Percentiles rank a stretch among this genome's conserved stretches.
Evolutionary conservation across 129 eudicot genomes (phyloP).

Genomic region (Centaurea solstitialis): DNA sequence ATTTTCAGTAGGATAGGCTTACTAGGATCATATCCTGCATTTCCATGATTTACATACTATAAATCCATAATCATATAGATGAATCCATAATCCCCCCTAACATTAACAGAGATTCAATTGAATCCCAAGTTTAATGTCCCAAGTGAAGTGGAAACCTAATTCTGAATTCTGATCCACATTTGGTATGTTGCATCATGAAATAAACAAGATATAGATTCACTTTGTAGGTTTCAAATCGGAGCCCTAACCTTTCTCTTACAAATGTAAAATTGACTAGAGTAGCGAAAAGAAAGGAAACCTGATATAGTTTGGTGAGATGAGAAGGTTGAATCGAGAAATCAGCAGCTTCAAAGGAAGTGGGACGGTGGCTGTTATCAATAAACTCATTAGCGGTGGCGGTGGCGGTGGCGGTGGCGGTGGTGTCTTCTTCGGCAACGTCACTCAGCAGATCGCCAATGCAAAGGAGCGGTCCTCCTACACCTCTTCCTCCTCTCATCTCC

Average conservation of each 20-base stretch:
- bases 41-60: background rate
- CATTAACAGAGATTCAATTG: background rate
- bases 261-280: background rate
- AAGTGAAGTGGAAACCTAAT: background rate
- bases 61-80: background rate
- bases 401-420: constrained; percentile 3
- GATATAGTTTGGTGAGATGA: constrained; percentile 59
- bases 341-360: constrained; percentile 12
- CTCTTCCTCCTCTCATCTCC: constrained; percentile 84
- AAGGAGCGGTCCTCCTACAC: constrained; percentile 85
- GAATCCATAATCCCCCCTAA: too few relatives aligned
- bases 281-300: constrained; percentile 41
- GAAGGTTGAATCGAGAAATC: constrained; percentile 43
- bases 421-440: constrained; percentile 72
- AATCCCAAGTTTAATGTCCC: background rate
- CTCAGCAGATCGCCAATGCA: constrained; percentile 86
- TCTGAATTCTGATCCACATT: background rate
- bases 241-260: background rate
- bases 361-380: background rate
- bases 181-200: background rate
- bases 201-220: background rate
- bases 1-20: background rate
- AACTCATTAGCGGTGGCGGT: background rate
- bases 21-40: background rate
- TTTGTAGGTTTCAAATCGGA: background rate